These are phyloP conservation scores for Alnus glutinosa DNA, from an alignment of 306 rosid genomes.

Conservation along the genomic window DNA sequence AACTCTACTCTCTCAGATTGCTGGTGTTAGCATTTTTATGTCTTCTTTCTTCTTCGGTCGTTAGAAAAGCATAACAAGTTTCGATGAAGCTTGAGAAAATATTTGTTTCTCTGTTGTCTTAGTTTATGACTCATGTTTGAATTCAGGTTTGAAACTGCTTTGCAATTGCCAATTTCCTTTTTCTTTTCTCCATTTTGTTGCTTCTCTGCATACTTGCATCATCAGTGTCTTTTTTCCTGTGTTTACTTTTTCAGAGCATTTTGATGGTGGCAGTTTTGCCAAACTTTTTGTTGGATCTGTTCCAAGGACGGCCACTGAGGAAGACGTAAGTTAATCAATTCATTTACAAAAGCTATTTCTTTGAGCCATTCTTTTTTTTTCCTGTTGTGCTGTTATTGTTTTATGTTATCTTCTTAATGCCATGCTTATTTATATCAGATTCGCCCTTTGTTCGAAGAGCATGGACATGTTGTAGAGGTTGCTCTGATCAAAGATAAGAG, in stretches of 20 bases:
- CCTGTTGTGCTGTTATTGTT: not conserved
- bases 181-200: not conserved
- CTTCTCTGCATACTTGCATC: not conserved
- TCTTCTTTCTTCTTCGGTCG: not conserved
- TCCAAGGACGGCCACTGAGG: conserved; percentile 88
- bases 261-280: conserved; percentile 68
- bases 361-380: not conserved
- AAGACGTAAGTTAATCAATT: conserved; percentile 53
- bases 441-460: conserved; percentile 89
- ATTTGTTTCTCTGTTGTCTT: not conserved
- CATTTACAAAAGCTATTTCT: not conserved
- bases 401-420: conserved; percentile 10
- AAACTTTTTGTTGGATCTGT: conserved; percentile 94
- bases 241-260: conserved; percentile 48
- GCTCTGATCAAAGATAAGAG: conserved; percentile 86
- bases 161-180: too few relatives aligned
- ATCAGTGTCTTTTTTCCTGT: not conserved
- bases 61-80: not conserved
- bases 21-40: not conserved
- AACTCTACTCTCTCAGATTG: not conserved
- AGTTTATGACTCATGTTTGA: not conserved
- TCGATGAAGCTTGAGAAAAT: not conserved
- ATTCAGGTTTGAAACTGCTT: not conserved
- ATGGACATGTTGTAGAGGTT: conserved; percentile 93
- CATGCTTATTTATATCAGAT: conserved; percentile 45